Base-by-base conservation (phyloP, 2,329 filamentous ascomycete species). In the Bipolaris zeicola region DNA sequence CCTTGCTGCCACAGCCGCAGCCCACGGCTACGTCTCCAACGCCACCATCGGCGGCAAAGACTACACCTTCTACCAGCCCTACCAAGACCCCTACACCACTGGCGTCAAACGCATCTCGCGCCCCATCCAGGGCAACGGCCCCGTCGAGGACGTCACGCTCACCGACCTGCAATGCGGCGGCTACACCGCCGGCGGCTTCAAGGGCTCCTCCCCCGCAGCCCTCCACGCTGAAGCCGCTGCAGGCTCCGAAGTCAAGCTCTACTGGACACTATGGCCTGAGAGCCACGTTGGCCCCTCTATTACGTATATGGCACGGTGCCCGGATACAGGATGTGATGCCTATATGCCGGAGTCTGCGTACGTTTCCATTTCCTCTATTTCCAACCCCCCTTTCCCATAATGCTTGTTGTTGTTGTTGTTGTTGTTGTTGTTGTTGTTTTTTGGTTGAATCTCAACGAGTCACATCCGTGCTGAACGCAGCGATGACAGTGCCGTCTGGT, bases 301-400 rank as follows among this genome's bases (percentile, higher is more conserved):
- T 53, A 87, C 84, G 0, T 87, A 87, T 66, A 85, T 87, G 83
- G 85, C 85, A 4, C 76, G 78, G 33, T 87, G 85, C 69, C 82
- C 83, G 0, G 80, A 82, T 41, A 68, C 74, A 0, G 74, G 83
- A 1, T 86, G 83, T 68, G 78, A 80, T 50, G 73, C 74, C 50
- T 85, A 78, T 65, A 70, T 78, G 55, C 83, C 83, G 5, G 79
- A 77, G 0, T 78, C 73, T 7, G 37, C 38, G 71, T 74, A 68
- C 65, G 75, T 42, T 3, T 33, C 16, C 16, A 16, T 8, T 14
- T 18, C 14, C 10, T 18, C n/a, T 8, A 6, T 11, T 16, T 22
- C 7, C 16, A 16, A n/a, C n/a, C 16, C 16, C 26, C 26, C 26
- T 31, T 5, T 5, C n/a, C n/a, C n/a, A n/a, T n/a, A n/a, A n/a